Conservation (phyloP, 305 asterid species). For the Plantago rigida region DNA sequence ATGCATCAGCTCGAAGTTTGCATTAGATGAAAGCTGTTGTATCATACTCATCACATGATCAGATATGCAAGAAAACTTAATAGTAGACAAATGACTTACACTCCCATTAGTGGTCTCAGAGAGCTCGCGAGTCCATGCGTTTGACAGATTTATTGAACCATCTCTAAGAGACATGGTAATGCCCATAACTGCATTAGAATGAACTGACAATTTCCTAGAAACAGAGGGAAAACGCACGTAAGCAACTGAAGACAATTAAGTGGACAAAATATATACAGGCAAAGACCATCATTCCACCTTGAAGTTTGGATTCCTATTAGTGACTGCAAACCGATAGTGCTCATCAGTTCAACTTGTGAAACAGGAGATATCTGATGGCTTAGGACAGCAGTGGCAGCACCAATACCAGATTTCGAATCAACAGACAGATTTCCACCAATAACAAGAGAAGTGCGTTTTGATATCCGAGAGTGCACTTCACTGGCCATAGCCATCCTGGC, state of each 20-base stretch:
- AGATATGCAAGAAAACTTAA: conserved; percentile 6
- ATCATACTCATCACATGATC: conserved; percentile 7
- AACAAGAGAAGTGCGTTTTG: conserved; percentile 55
- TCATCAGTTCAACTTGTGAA: conserved; percentile 68
- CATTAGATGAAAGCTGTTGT: conserved; percentile 14
- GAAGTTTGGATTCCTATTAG: conserved; percentile 68
- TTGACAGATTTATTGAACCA: conserved; percentile 84
- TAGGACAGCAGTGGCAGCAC: conserved; percentile 61
- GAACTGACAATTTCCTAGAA: conserved; percentile 55
- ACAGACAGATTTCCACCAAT: conserved; percentile 82
- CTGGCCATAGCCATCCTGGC: conserved; percentile 90
- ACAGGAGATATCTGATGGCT: conserved; percentile 73
- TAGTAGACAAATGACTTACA: conserved; percentile 38
- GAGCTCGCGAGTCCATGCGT: conserved; percentile 81
- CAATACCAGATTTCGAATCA: conserved; percentile 58
- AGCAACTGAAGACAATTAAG: conserved; percentile 31
- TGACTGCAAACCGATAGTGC: conserved; percentile 74
- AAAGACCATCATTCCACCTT: conserved; percentile 44
- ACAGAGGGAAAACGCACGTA: conserved; percentile 19
- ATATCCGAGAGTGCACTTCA: conserved; percentile 71
- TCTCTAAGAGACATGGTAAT: conserved; percentile 72
- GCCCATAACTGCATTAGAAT: conserved; percentile 73
- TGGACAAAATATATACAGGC: conserved; percentile 6
- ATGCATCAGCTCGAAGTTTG: conserved; percentile 1
- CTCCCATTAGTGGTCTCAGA: conserved; percentile 65